phyloP scores from a whole-genome alignment of 2,329 filamentous ascomycete species.

The Trichoderma atroviride region DNA sequence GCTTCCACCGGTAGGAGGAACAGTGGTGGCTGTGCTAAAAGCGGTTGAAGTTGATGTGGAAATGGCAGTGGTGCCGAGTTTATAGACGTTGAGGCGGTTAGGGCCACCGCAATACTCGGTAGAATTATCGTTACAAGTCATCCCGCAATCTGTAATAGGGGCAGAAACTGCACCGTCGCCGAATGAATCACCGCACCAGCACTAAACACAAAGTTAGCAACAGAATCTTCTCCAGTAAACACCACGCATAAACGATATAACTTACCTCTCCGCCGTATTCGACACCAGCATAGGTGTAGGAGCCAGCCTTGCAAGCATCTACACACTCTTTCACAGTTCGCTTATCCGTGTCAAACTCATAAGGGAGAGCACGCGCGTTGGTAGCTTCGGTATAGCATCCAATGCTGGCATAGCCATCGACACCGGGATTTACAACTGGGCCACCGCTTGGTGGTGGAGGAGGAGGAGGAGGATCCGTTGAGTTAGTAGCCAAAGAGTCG shows the following conservation, averaged over 20 bases:
- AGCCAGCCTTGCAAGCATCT: slow-evolving; percentile 37
- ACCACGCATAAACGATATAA: neutral
- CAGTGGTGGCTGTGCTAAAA: slow-evolving; percentile 37
- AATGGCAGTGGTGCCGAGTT: slow-evolving; percentile 28
- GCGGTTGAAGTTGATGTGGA: neutral
- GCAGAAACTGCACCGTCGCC: slow-evolving; percentile 36
- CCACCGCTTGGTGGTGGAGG: slow-evolving; percentile 29
- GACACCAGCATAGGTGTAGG: slow-evolving; percentile 41
- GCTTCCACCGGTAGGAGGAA: neutral
- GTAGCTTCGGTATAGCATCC: slow-evolving; percentile 46
- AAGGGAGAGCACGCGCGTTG: slow-evolving; percentile 38
- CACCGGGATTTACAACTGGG: slow-evolving; percentile 44
- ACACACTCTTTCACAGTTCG: slow-evolving; percentile 42
- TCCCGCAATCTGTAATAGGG: slow-evolving; percentile 38
- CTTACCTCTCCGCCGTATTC: slow-evolving; percentile 44
- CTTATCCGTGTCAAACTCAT: slow-evolving; percentile 31
- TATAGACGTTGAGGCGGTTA: slow-evolving; percentile 43
- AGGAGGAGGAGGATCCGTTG: slow-evolving; percentile 22
- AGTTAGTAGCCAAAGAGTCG: slow-evolving; percentile 36
- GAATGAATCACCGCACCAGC: slow-evolving; percentile 43
- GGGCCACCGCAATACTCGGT: slow-evolving; percentile 45
- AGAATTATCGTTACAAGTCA: slow-evolving; percentile 43
- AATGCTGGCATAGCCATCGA: slow-evolving; percentile 40
- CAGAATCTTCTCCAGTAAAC: slow-evolving; percentile 10
- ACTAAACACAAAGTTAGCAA: slow-evolving; percentile 32